Evolutionary conservation across 1,284 basidiomycete genomes (phyloP).

Genomic region (Sparassis latifolia): DNA sequence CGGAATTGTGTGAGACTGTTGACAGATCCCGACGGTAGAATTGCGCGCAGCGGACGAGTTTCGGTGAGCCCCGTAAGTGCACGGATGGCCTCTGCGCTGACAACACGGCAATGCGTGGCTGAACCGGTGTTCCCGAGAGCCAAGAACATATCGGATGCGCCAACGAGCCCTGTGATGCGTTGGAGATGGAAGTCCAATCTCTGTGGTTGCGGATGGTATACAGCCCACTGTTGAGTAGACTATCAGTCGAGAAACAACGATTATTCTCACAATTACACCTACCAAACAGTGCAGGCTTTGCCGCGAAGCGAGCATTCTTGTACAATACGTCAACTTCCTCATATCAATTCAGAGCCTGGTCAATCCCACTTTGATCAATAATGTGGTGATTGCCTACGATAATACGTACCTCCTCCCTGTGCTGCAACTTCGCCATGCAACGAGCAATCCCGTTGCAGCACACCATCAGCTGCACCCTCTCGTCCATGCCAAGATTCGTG

Average conservation of each 20-base stretch:
- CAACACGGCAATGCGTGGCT: constrained; percentile 13
- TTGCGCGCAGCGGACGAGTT: constrained; percentile 5
- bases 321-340: constrained; percentile 11
- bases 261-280: neutral
- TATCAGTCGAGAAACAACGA: neutral
- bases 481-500: constrained; percentile 11
- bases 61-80: constrained; percentile 4
- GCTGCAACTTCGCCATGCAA: constrained; percentile 4
- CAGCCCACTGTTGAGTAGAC: constrained; percentile 7
- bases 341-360: constrained; percentile 12
- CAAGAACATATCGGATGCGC: constrained; percentile 14
- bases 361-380: neutral
- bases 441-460: constrained; percentile 11
- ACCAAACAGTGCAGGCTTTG: constrained; percentile 6
- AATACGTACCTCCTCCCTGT: constrained; percentile 3
- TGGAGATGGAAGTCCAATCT: constrained; percentile 13
- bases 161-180: constrained; percentile 11
- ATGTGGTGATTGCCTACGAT: too few relatives aligned
- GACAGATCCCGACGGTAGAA: constrained; percentile 3
- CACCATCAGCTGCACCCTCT: constrained; percentile 12
- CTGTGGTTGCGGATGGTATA: constrained; percentile 4
- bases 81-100: constrained; percentile 7
- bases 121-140: constrained; percentile 17
- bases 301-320: constrained; percentile 9
- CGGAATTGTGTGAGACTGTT: constrained; percentile 3